phyloP scores from a whole-genome alignment of 352 stramenopile genomes.

The Chrysophaeum taylorii region DNA sequence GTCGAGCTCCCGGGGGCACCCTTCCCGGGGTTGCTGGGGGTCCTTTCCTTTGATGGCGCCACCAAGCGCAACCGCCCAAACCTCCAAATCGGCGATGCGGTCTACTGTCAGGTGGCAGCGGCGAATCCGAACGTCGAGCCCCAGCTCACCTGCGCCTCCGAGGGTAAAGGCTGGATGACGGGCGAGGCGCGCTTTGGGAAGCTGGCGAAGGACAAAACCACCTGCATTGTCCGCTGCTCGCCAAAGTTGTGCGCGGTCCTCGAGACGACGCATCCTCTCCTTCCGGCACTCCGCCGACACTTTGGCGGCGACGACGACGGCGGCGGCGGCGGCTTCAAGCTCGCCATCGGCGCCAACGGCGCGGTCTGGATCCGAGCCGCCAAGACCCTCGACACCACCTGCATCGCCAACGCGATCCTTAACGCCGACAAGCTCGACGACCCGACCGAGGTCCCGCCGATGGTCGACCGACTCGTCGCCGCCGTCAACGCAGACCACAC shows the following conservation, averaged over 20 bases:
- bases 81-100: conserved; percentile 70
- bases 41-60: conserved; percentile 88
- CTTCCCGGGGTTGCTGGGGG: conserved; percentile 50
- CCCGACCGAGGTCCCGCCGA: conserved; percentile 39
- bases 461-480: conserved; percentile 47
- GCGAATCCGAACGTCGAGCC: conserved; percentile 33
- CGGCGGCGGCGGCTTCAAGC: conserved; percentile 75
- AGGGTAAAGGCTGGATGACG: conserved; percentile 96
- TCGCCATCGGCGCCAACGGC: conserved; percentile 88
- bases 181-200: conserved; percentile 88
- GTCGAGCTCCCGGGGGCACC: conserved; percentile 82
- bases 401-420: conserved; percentile 49
- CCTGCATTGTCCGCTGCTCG: conserved; percentile 42
- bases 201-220: conserved; percentile 77
- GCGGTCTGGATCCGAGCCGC: conserved; percentile 84
- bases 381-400: conserved; percentile 40
- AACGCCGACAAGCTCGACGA: conserved; percentile 47
- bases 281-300: conserved; percentile 56
- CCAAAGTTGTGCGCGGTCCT: conserved; percentile 44
- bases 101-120: conserved; percentile 90
- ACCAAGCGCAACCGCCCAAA: conserved; percentile 90
- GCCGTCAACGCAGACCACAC: conserved; percentile 39
- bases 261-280: conserved; percentile 47
- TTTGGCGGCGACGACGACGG: too few relatives aligned
- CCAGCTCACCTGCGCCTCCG: conserved; percentile 47